Conservation (phyloP, 2,329 filamentous ascomycete genomes). For the Aspergillus sclerotialis region DNA sequence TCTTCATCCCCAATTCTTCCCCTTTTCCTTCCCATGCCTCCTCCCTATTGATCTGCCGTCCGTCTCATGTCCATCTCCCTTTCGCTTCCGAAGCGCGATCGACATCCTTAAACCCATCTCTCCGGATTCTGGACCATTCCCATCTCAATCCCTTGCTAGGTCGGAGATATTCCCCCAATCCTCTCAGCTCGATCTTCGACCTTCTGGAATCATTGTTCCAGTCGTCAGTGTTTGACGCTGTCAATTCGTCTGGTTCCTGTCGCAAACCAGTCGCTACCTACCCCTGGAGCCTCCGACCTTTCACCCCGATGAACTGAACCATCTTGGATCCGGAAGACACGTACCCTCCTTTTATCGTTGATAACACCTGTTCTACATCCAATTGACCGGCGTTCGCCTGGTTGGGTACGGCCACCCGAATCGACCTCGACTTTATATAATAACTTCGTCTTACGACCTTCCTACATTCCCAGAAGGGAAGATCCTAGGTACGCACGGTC, state of each 20-base stretch:
- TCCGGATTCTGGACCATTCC: background rate
- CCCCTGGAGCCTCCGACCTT: background rate
- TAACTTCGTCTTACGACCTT: background rate
- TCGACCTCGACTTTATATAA: background rate
- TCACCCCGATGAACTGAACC: background rate
- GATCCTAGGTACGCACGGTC: background rate
- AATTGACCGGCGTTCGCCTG: constrained; percentile 1
- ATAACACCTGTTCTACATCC: background rate
- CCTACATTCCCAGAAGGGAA: background rate
- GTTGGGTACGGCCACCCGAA: background rate
- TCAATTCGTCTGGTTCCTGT: too few species aligned
- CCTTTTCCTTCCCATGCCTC: constrained; percentile 1
- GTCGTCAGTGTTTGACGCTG: too few species aligned
- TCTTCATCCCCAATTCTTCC: constrained; percentile 1
- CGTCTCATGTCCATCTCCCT: background rate
- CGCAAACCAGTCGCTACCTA: too few species aligned
- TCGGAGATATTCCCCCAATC: background rate
- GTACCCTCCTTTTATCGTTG: background rate
- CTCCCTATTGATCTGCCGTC: background rate
- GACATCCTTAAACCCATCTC: background rate
- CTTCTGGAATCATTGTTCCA: too few species aligned
- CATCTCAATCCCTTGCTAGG: background rate
- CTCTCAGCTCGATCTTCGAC: too few species aligned
- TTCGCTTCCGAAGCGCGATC: background rate
- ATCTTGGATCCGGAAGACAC: background rate